A percentile compares a stretch with the other conserved stretches of the same genome.
Evolutionary conservation across 2,329 filamentous ascomycete genomes (phyloP).

Genomic region (Colletotrichum navitas): DNA sequence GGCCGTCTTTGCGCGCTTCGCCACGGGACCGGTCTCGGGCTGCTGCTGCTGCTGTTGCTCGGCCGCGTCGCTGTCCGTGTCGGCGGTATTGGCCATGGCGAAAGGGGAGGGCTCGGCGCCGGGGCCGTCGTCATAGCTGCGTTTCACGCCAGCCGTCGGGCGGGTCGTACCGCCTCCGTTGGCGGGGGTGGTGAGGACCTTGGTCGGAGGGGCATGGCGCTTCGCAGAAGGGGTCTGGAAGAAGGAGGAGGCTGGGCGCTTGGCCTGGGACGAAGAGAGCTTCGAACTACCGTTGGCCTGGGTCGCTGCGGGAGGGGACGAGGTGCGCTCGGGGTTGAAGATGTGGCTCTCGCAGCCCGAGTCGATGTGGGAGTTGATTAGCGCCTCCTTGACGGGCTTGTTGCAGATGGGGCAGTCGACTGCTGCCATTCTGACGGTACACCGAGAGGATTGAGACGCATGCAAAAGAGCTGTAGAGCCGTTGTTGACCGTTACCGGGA

Average conservation of each 20-base stretch:
- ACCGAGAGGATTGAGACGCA: background rate
- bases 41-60: background rate
- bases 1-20: constrained; percentile 77
- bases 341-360: constrained; percentile 80
- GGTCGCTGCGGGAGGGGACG: constrained; percentile 48
- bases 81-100: constrained; percentile 2
- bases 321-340: constrained; percentile 60
- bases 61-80: constrained; percentile 31
- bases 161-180: constrained; percentile 48
- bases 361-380: constrained; percentile 94
- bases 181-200: constrained; percentile 50
- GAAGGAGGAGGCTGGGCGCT: constrained; percentile 66
- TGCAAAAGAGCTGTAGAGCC: background rate
- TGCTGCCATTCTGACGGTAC: constrained; percentile 43
- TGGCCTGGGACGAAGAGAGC: constrained; percentile 59
- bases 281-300: constrained; percentile 47
- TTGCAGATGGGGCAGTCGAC: constrained; percentile 88
- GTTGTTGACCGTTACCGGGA: background rate
- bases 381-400: constrained; percentile 75
- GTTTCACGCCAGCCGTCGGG: constrained; percentile 59
- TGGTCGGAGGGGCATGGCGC: constrained; percentile 57
- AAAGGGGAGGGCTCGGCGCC: constrained; percentile 47
- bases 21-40: constrained; percentile 52
- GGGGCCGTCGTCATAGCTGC: constrained; percentile 67
- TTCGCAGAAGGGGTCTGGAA: constrained; percentile 73